Conservation (phyloP, 164 flowering plant genomes). For the Stephania yunnanensis region DNA sequence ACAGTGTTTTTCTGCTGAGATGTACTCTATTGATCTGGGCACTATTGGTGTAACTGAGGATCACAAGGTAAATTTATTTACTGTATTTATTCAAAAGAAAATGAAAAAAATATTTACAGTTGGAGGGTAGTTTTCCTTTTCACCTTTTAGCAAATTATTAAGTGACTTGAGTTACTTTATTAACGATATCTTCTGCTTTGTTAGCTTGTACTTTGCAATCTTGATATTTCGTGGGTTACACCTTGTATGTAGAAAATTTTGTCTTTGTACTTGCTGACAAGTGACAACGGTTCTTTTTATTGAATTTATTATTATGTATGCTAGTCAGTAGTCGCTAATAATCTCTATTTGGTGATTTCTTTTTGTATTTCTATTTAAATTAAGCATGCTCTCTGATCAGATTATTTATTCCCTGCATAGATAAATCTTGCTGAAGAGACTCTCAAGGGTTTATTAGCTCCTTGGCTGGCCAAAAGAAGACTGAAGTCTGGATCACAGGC, state of each 20-base stretch:
- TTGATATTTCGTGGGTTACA: background rate
- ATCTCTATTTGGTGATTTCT: background rate
- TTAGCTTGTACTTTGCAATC: background rate
- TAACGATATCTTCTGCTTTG: background rate
- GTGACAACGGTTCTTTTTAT: background rate
- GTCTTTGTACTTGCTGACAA: background rate
- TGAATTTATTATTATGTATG: background rate
- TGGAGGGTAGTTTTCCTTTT: background rate
- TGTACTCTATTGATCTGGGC: slow-evolving; percentile 88
- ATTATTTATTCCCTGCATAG: slow-evolving; percentile 35
- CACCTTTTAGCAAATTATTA: background rate
- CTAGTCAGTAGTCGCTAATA: background rate
- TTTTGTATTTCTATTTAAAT: background rate
- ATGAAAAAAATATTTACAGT: background rate
- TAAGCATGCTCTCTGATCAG: background rate
- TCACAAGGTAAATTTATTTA: slow-evolving; percentile 57
- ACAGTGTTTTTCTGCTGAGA: slow-evolving; percentile 98
- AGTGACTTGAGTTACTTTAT: background rate
- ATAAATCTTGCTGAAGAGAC: slow-evolving; percentile 94
- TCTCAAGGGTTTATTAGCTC: slow-evolving; percentile 78
- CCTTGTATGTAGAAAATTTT: background rate
- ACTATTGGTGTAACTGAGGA: slow-evolving; percentile 86
- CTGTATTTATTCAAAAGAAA: background rate
- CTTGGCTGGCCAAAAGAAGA: slow-evolving; percentile 75
- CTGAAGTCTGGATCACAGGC: slow-evolving; percentile 60